Evolutionary conservation across 345 rosid genomes (phyloP).

Genomic region (Boechera stricta): DNA sequence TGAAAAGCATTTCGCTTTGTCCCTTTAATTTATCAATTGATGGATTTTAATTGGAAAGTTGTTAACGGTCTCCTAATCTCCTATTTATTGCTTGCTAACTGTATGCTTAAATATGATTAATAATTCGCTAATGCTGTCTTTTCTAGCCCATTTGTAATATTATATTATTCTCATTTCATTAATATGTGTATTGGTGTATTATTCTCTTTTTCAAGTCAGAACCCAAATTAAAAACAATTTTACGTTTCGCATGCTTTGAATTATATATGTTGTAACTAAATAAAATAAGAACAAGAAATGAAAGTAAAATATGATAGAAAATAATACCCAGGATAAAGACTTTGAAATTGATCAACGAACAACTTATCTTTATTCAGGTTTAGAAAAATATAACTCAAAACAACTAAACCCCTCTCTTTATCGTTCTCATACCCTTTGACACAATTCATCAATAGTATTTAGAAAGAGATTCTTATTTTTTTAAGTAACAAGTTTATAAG

Average conservation of each 20-base stretch:
- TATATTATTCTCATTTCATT: slow-evolving; percentile 24
- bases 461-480: too few species aligned
- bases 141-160: slow-evolving; percentile 16
- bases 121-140: slow-evolving; percentile 31
- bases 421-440: too few species aligned
- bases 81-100: slow-evolving; percentile 23
- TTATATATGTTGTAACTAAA: background rate
- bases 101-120: background rate
- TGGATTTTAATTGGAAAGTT: slow-evolving; percentile 38
- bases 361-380: too few species aligned
- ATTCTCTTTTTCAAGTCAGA: slow-evolving; percentile 21
- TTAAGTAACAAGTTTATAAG: too few species aligned
- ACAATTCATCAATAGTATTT: too few species aligned
- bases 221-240: slow-evolving; percentile 12
- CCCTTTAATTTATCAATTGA: slow-evolving; percentile 22
- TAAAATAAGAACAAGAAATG: slow-evolving; percentile 7
- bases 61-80: slow-evolving; percentile 44
- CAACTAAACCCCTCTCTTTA: too few species aligned
- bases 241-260: slow-evolving; percentile 1
- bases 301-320: background rate
- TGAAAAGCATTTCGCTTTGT: slow-evolving; percentile 40
- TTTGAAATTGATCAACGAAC: too few species aligned
- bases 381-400: too few species aligned
- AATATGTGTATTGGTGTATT: slow-evolving; percentile 6
- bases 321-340: background rate